phyloP scores from a whole-genome alignment of 352 stramenopile species.

The Phytophthora kernoviae region DNA sequence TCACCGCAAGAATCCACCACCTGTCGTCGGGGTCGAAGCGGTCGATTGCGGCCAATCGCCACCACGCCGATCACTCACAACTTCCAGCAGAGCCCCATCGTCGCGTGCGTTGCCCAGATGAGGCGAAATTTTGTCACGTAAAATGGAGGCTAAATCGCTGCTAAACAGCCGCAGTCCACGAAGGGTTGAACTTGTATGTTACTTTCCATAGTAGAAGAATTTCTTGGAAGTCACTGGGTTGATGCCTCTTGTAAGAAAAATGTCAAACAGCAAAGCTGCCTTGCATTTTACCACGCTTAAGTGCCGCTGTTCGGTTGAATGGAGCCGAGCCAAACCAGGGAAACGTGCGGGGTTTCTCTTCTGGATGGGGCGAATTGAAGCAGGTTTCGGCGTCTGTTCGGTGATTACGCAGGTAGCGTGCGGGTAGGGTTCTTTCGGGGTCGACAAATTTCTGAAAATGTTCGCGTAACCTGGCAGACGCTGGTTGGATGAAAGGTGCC shows the following conservation, averaged over 20 bases:
- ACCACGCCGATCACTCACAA: background rate
- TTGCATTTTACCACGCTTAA: too few species aligned
- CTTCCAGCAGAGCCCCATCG: background rate
- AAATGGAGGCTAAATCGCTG: background rate
- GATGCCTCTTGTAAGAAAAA: background rate
- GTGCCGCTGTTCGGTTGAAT: too few species aligned
- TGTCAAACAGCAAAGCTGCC: background rate
- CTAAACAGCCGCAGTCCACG: background rate
- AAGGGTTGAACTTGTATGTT: background rate
- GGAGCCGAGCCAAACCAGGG: background rate
- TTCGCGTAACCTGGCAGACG: background rate
- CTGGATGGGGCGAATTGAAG: slow-evolving; percentile 3
- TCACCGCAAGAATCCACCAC: background rate
- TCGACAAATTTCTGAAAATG: background rate
- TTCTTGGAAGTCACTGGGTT: too few species aligned
- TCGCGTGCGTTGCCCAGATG: too few species aligned
- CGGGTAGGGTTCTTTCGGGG: background rate
- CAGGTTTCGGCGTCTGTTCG: background rate
- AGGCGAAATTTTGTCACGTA: background rate
- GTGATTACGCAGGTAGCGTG: background rate
- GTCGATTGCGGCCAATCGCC: background rate
- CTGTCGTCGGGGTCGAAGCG: background rate
- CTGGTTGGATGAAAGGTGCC: slow-evolving; percentile 12
- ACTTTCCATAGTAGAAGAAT: background rate
- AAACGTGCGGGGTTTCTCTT: background rate